phyloP scores from a whole-genome alignment of 164 flowering plant genomes.

The Hamamelis virginiana region DNA sequence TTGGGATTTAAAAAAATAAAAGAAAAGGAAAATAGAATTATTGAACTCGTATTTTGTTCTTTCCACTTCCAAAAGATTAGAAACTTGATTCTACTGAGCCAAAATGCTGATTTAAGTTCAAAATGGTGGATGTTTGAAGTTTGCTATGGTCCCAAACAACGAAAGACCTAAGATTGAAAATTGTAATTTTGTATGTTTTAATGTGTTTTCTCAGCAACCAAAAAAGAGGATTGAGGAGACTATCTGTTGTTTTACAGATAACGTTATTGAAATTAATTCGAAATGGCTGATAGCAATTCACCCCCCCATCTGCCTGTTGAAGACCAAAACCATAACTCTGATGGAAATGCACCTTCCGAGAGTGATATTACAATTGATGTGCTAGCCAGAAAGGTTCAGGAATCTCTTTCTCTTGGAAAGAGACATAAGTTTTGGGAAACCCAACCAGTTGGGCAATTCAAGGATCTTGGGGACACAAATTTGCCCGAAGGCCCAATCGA shows the following conservation, averaged over 20 bases:
- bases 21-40: not conserved
- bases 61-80: not conserved
- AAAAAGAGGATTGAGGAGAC: not conserved
- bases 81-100: too few species aligned
- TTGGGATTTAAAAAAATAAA: not conserved
- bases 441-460: conserved; percentile 57
- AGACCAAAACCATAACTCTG: conserved; percentile 24
- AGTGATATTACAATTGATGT: conserved; percentile 31
- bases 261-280: not conserved
- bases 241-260: too few species aligned
- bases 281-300: conserved; percentile 34
- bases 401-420: conserved; percentile 38
- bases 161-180: too few species aligned
- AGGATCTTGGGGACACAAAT: conserved; percentile 46
- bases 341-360: conserved; percentile 29
- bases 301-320: conserved; percentile 25
- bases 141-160: too few species aligned
- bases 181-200: too few species aligned
- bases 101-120: too few species aligned
- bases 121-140: too few species aligned
- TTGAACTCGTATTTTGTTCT: not conserved
- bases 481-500: conserved; percentile 53
- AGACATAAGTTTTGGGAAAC: conserved; percentile 59
- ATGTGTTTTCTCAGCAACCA: not conserved
- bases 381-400: conserved; percentile 38